Conservation (phyloP, 1,284 basidiomycete genomes). For the Psilocybe mexicana region DNA sequence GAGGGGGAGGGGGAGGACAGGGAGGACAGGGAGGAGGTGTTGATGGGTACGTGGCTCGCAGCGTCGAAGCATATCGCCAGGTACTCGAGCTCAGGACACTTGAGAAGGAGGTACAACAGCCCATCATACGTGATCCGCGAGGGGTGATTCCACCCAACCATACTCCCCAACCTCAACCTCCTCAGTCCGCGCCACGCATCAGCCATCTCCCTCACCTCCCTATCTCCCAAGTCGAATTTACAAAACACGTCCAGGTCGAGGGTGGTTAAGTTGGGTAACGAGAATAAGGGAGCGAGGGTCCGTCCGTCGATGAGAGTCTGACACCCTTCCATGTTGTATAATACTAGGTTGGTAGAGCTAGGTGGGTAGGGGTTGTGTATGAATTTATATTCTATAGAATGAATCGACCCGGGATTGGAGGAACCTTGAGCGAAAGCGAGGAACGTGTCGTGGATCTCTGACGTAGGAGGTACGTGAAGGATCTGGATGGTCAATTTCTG, state of each 20-base stretch:
- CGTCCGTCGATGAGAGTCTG: background rate
- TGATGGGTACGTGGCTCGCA: background rate
- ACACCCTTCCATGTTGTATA: background rate
- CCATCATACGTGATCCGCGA: slow-evolving; percentile 10
- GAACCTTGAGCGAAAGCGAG: background rate
- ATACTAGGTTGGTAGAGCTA: background rate
- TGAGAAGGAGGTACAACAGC: slow-evolving; percentile 7
- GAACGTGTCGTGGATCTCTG: background rate
- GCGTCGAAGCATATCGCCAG: slow-evolving; percentile 13
- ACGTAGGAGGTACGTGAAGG: background rate
- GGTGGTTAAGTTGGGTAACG: slow-evolving; percentile 8
- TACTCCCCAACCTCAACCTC: slow-evolving; percentile 11
- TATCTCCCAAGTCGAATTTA: slow-evolving; percentile 10
- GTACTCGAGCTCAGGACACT: slow-evolving; percentile 11
- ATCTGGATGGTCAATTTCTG: slow-evolving; percentile 4
- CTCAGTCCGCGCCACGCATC: slow-evolving; percentile 16
- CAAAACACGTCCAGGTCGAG: slow-evolving; percentile 13
- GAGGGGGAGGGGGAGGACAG: too few relatives aligned
- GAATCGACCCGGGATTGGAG: background rate
- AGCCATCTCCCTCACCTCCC: slow-evolving; percentile 10
- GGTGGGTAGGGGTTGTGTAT: background rate
- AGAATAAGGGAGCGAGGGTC: slow-evolving; percentile 9
- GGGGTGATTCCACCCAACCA: slow-evolving; percentile 4
- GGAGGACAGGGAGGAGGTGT: too few relatives aligned
- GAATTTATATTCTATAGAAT: slow-evolving; percentile 6